Conservation (phyloP, 1,284 basidiomycete species). For the Coniferiporia weirii region DNA sequence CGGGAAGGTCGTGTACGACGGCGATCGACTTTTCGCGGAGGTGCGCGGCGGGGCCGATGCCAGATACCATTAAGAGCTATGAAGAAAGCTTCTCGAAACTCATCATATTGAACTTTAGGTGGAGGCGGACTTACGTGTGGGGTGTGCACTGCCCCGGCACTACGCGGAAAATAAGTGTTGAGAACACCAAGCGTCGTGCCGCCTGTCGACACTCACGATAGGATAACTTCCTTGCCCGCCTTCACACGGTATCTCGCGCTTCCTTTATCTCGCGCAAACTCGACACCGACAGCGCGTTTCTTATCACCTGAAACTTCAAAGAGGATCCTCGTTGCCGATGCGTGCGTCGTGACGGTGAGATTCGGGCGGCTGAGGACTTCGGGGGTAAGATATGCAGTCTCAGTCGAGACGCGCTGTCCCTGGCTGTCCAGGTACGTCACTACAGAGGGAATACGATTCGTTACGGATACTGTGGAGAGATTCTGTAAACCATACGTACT, state of each 20-base stretch:
- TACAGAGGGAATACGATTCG: neutral
- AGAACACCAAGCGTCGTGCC: neutral
- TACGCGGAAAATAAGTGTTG: constrained; percentile 1
- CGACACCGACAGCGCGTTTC: constrained; percentile 25
- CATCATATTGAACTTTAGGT: neutral
- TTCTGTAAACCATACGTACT: constrained; percentile 13
- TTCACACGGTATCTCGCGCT: constrained; percentile 18
- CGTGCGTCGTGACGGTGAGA: constrained; percentile 22
- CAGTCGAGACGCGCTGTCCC: constrained; percentile 21
- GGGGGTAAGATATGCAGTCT: constrained; percentile 25
- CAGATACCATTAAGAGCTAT: constrained; percentile 67
- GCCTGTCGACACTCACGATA: constrained; percentile 17
- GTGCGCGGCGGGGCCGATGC: constrained; percentile 54
- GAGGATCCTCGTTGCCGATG: constrained; percentile 23
- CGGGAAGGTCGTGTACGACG: constrained; percentile 48
- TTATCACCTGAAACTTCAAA: constrained; percentile 19
- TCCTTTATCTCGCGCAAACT: constrained; percentile 20
- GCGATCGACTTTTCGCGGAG: constrained; percentile 44
- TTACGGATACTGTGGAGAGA: neutral
- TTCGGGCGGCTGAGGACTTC: constrained; percentile 25
- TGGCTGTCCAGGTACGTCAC: constrained; percentile 20
- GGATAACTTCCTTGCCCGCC: constrained; percentile 23
- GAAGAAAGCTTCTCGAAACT: no score
- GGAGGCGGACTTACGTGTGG: constrained; percentile 15
- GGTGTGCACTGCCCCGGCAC: constrained; percentile 22